A percentile compares a stretch with the other conserved stretches of the same genome.
Evolutionary conservation across 257 asterid genomes (phyloP).

Genomic region (Sherardia arvensis): DNA sequence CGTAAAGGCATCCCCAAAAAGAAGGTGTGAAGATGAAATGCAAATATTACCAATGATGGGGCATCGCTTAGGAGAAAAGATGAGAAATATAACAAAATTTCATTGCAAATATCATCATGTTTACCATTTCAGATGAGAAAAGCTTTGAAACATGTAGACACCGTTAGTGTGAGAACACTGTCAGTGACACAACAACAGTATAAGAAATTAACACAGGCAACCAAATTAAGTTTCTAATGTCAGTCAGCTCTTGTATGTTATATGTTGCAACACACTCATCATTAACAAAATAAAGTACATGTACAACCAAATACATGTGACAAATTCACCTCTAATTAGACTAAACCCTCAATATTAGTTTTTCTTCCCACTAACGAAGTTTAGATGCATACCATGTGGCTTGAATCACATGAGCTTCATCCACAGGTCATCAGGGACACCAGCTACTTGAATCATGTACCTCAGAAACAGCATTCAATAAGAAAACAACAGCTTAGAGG

Average conservation of each 20-base stretch:
- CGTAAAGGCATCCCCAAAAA: not conserved
- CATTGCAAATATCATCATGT: conserved; percentile 22
- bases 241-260: not conserved
- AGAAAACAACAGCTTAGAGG: conserved; percentile 26
- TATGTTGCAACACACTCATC: not conserved
- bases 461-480: conserved; percentile 57
- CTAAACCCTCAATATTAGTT: not conserved
- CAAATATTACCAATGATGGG: conserved; percentile 29
- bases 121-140: conserved; percentile 73
- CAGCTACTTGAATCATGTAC: conserved; percentile 91
- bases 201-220: not conserved
- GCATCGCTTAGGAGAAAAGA: conserved; percentile 20
- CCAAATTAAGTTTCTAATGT: not conserved
- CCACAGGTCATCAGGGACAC: conserved; percentile 54
- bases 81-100: not conserved
- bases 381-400: conserved; percentile 63
- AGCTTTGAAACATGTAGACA: conserved; percentile 30
- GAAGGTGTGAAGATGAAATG: conserved; percentile 1
- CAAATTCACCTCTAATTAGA: not conserved
- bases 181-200: not conserved
- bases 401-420: conserved; percentile 46
- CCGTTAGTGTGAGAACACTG: conserved; percentile 26
- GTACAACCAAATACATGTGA: too few relatives aligned
- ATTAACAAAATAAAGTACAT: not conserved
- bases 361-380: not conserved